Base-by-base conservation (phyloP, 306 rosid species). In the Gastrolobium bilobum region DNA sequence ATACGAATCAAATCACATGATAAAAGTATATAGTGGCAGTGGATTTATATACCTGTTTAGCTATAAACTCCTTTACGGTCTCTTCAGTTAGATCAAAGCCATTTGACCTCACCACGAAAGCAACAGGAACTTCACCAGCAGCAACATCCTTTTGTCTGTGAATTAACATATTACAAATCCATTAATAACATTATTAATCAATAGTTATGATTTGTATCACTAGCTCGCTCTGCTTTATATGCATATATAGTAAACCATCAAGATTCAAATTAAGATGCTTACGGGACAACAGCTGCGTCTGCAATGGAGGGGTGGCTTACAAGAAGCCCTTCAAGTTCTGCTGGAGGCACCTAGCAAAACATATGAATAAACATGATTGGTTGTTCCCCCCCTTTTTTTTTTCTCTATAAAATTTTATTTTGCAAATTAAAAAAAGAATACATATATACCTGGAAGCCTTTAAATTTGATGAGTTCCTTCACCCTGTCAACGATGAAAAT, bases 221-320 rank as follows among this genome's bases (percentile, higher is more conserved):
- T 65, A 64, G 9, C 68, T 60, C 6, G 26, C n/a, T 60, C 66
- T n/a, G 3, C 6, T 42, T 57, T 50, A 50, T 29, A 38, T 44
- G 34, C n/a, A 14, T n/a, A n/a, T n/a, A n/a, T 6, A 51, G 1
- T 13, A 15, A 15, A 7, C 3, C 69, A 39, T 15, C 14, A 3
- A 14, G 39, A 40, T 38, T 29, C 26, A 29, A 31, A 44, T 50
- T 47, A 51, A 50, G 72, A 71, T 10, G 73, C 99, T 88, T 88
- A 95, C 99, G 99, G 92, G 59, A 95, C 92, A 42, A 92, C 99
- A 15, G 98, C 99, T 3, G 96, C 98, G 11, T 95, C 99, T 34
- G 91, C 91, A 50, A 95, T 92, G 10, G 90, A 87, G 51, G 94
- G 89, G 77, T 95, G 99, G 73, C 87, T 86, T 13, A 92, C 79